Percentiles rank a stretch among this genome's conserved stretches.
Conservation (phyloP, 164 flowering plant species). For the Magnolia kwangsiensis region DNA sequence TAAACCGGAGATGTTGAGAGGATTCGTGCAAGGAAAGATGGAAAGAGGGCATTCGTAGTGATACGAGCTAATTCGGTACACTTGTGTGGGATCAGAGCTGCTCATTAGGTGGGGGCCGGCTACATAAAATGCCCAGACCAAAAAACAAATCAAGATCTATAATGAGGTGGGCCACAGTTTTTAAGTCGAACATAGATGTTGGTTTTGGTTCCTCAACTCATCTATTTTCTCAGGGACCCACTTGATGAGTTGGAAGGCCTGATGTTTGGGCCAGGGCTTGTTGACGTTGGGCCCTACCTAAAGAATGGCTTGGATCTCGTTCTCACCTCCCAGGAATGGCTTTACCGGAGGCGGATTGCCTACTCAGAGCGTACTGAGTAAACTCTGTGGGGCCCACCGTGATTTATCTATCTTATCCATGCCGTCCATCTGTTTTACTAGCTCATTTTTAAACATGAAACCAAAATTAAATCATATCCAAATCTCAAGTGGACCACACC, state of each 20-base stretch:
- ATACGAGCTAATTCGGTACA: background rate
- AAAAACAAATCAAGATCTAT: background rate
- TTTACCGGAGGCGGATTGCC: too few species aligned
- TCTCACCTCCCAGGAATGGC: too few species aligned
- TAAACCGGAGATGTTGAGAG: too few species aligned
- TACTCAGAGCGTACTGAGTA: too few species aligned
- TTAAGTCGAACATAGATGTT: background rate
- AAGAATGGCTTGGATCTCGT: background rate
- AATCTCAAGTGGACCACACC: too few species aligned
- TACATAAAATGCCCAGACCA: background rate
- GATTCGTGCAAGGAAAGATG: background rate
- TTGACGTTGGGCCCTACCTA: background rate
- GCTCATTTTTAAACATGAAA: too few species aligned
- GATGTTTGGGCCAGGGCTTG: background rate
- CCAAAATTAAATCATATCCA: too few species aligned
- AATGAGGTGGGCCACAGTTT: background rate
- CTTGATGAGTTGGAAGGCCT: background rate
- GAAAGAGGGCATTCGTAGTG: background rate
- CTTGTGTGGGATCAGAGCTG: background rate
- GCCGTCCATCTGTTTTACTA: too few species aligned
- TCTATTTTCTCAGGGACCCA: background rate
- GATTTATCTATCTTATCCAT: too few species aligned
- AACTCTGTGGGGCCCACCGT: too few species aligned
- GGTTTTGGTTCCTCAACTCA: background rate
- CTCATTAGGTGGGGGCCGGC: background rate